Conservation (phyloP, 306 rosid species). For the Cucurbita moschata region DNA sequence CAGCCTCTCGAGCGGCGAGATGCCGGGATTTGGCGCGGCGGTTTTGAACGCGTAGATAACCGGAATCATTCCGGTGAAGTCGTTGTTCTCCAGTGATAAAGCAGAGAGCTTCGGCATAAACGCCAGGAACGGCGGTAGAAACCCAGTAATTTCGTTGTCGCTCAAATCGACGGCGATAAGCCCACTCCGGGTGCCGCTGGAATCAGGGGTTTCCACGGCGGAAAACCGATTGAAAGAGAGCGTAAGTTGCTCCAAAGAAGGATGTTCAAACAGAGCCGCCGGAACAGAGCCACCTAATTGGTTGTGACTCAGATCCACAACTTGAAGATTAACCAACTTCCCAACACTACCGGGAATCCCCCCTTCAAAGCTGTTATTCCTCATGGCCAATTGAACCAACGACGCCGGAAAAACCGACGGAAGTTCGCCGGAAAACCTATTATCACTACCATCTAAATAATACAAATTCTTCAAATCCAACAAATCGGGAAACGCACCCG, state of each 20-base stretch:
- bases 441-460: conserved; percentile 44
- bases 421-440: conserved; percentile 26
- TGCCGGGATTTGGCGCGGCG: conserved; percentile 31
- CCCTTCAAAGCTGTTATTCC: conserved; percentile 53
- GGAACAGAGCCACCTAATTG: conserved; percentile 37
- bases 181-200: conserved; percentile 11
- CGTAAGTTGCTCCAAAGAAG: conserved; percentile 50
- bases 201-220: conserved; percentile 22
- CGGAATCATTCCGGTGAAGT: conserved; percentile 59
- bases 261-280: conserved; percentile 30
- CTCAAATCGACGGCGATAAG: conserved; percentile 63
- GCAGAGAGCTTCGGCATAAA: conserved; percentile 64
- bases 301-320: conserved; percentile 56
- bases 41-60: conserved; percentile 51
- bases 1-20: conserved; percentile 45
- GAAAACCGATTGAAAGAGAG: conserved; percentile 54
- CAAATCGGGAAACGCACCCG: conserved; percentile 38
- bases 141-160: conserved; percentile 41
- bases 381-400: conserved; percentile 37
- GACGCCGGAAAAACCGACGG: conserved; percentile 37
- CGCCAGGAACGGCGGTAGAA: conserved; percentile 43
- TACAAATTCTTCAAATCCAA: conserved; percentile 23
- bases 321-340: conserved; percentile 28
- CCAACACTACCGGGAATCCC: conserved; percentile 12
- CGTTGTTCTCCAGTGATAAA: conserved; percentile 54